Conservation (phyloP, 495 filamentous ascomycete species). For the Cairneyella variabilis region DNA sequence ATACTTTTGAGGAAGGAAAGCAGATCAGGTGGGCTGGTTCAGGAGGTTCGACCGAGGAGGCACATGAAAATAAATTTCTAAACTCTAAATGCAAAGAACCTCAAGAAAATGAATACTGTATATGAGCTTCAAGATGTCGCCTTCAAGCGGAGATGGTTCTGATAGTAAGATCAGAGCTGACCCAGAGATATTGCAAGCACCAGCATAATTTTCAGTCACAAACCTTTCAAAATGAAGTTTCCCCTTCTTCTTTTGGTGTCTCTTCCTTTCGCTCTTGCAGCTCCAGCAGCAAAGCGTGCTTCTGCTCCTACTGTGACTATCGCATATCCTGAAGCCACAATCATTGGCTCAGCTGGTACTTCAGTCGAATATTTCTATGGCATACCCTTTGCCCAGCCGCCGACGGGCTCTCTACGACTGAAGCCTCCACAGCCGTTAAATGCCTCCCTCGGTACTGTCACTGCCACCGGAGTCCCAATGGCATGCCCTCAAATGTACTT, state of each 20-base stretch:
- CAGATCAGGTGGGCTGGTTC: neutral
- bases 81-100: too few relatives aligned
- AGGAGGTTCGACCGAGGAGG: conserved; percentile 10
- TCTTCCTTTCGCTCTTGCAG: conserved; percentile 10
- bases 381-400: conserved; percentile 62
- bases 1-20: conserved; percentile 2
- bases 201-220: neutral
- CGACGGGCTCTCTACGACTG: conserved; percentile 54
- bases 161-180: neutral
- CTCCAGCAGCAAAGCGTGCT: conserved; percentile 9
- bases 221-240: conserved; percentile 10
- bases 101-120: too few relatives aligned
- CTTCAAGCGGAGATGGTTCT: neutral
- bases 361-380: conserved; percentile 51
- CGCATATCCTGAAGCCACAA: conserved; percentile 17
- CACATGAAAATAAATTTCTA: conserved; percentile 13
- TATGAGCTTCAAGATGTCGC: conserved; percentile 9
- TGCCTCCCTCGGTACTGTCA: conserved; percentile 36
- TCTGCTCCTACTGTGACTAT: conserved; percentile 19
- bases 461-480: conserved; percentile 39
- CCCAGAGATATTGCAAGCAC: too few relatives aligned
- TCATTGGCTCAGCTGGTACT: conserved; percentile 13
- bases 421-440: conserved; percentile 53
- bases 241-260: conserved; percentile 6
- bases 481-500: conserved; percentile 49